These are phyloP conservation scores for Quercus tomentella DNA, from an alignment of 331 rosid genomes.

Conservation along the genomic window DNA sequence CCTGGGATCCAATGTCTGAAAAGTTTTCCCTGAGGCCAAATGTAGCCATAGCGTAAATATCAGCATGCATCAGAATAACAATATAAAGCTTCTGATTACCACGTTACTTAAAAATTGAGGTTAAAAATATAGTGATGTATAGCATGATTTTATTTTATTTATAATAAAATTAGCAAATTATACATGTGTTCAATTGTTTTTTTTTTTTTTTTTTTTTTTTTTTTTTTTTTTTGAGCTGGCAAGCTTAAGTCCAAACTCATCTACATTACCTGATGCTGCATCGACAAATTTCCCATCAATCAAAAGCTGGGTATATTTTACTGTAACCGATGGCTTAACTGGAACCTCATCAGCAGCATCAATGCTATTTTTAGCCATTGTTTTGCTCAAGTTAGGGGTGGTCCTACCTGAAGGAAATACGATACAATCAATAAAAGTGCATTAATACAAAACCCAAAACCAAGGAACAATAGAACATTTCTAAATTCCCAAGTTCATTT, in stretches of 20 bases:
- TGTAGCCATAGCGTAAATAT: conserved; percentile 14
- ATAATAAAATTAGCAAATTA: too few relatives aligned
- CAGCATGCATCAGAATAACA: not conserved
- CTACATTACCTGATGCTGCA: conserved; percentile 65
- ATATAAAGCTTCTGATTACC: not conserved
- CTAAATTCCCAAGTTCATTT: not conserved
- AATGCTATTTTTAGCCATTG: conserved; percentile 49
- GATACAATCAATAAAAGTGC: not conserved
- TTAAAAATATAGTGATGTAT: not conserved
- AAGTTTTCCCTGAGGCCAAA: conserved; percentile 59
- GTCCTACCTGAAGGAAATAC: conserved; percentile 39
- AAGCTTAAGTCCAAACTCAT: too few relatives aligned
- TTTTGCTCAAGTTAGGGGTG: conserved; percentile 25
- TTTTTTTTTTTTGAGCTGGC: too few relatives aligned
- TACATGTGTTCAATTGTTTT: too few relatives aligned
- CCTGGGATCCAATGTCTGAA: conserved; percentile 82
- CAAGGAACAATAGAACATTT: not conserved
- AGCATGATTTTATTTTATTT: not conserved
- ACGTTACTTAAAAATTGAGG: not conserved
- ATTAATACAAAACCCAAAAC: not conserved
- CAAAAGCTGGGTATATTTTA: conserved; percentile 57
- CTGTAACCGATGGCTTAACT: conserved; percentile 47
- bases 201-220: too few relatives aligned
- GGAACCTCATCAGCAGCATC: conserved; percentile 58
- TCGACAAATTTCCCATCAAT: conserved; percentile 77